Conservation (phyloP, 108 stramenopile genomes). For the Aurantiochytrium sp. region DNA sequence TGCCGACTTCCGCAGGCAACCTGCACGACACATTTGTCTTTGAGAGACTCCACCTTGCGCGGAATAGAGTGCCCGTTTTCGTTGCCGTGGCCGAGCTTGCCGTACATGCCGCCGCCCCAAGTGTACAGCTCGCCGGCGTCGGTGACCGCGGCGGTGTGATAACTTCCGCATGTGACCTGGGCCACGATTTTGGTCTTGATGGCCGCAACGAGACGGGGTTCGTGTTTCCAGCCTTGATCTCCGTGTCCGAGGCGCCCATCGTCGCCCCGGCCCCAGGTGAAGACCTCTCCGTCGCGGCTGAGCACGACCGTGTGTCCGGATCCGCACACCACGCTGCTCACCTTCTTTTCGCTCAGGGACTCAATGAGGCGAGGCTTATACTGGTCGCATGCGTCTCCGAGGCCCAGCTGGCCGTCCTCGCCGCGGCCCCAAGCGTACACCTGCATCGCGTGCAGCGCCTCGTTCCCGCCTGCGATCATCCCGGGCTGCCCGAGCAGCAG, state of each 20-base stretch:
- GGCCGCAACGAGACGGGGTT: slow-evolving; percentile 69
- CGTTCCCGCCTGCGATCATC: no score
- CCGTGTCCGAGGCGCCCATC: slow-evolving; percentile 86
- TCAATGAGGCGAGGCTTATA: slow-evolving; percentile 80
- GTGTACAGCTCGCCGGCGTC: slow-evolving; percentile 79
- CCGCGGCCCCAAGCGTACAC: slow-evolving; percentile 81
- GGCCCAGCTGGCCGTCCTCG: slow-evolving; percentile 76
- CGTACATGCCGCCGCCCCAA: slow-evolving; percentile 93
- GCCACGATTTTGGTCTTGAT: slow-evolving; percentile 68
- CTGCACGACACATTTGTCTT: slow-evolving; percentile 63
- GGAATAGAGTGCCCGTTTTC: slow-evolving; percentile 83
- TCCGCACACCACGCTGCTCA: slow-evolving; percentile 82
- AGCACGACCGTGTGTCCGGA: slow-evolving; percentile 83
- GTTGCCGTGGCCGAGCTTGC: slow-evolving; percentile 86
- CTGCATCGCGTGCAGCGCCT: neutral
- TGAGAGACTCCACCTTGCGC: slow-evolving; percentile 70
- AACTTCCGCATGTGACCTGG: slow-evolving; percentile 81
- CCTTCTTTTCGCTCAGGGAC: slow-evolving; percentile 74
- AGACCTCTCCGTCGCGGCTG: slow-evolving; percentile 82
- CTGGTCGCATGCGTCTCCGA: slow-evolving; percentile 63
- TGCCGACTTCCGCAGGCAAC: slow-evolving; percentile 86
- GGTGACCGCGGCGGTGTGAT: slow-evolving; percentile 86
- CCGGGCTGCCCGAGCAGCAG: no score
- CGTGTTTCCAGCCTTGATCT: slow-evolving; percentile 91
- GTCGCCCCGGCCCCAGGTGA: slow-evolving; percentile 79